Base-by-base conservation (phyloP, 2,329 filamentous ascomycete species). In the Niveomyces coronatus region DNA sequence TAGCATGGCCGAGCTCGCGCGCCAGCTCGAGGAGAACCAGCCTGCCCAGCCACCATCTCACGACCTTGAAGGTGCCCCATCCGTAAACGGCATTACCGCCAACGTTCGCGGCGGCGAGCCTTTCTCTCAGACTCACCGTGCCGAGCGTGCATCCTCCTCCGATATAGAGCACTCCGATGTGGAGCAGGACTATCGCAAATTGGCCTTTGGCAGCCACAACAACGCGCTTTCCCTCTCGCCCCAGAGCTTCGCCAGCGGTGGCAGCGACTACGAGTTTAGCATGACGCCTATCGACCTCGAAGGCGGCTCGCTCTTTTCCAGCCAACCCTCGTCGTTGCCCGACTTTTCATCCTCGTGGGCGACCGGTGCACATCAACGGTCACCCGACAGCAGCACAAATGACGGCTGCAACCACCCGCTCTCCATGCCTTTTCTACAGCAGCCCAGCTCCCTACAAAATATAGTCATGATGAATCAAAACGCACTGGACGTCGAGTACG, bases 121-220 rank as follows among this genome's bases (percentile, higher is more conserved):
- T 9, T 52, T 46, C 31, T 57, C 42, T n/a, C 46, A 47, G 46
- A 52, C n/a, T n/a, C n/a, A 53, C 37, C 55, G 51, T 13, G 58
- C 63, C 30, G 68, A 74, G 44, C 66, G 70, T 24, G 68, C 68
- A 23, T 71, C 70, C 43, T 71, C 70, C 3, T 70, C 70, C 4
- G 71, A 76, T 41, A 55, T 69, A 27, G 68, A 75, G 46, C 68
- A 71, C 45, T 72, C 68, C 31, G 69, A 76, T 37, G 62, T 71
- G 36, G 71, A 76, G 45, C 57, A 64, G 45, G 70, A 74, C 51
- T 74, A 74, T 54, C 60, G 70, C 41, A 65, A 61, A 39, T 62
- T 57, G 11, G 61, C 68, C 19, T 65, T 71, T 47, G 62, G 64
- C 42, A 51, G 49, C 42, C 54, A 55, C 40, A 65, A 55, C 40